These are phyloP conservation scores for Pleurotus citrinopileatus DNA, from an alignment of 768 basidiomycete species.

Conservation along the genomic window DNA sequence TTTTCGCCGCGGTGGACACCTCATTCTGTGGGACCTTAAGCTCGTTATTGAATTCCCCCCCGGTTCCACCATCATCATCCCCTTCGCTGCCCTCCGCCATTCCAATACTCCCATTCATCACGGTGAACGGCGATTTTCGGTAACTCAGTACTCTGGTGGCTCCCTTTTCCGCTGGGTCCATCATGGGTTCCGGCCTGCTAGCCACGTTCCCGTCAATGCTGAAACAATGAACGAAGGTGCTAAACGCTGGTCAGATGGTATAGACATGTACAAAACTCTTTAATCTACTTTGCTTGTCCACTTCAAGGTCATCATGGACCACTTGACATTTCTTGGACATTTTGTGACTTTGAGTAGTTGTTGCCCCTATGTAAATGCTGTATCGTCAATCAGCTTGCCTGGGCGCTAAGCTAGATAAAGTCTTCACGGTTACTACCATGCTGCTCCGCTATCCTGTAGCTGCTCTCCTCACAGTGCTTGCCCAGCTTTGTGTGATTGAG, in stretches of 20 bases:
- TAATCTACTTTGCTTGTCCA: no score
- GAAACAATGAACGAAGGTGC: background rate
- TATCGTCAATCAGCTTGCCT: no score
- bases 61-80: background rate
- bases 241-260: background rate
- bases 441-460: no score
- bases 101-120: background rate
- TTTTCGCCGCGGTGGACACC: background rate
- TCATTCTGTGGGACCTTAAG: background rate
- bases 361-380: no score
- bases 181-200: background rate
- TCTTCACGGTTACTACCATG: no score
- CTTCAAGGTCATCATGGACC: no score
- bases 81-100: background rate
- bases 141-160: background rate
- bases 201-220: background rate
- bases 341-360: no score
- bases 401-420: no score
- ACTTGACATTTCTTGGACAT: no score
- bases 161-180: background rate
- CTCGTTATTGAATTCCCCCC: slow-evolving; percentile 1
- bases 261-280: background rate
- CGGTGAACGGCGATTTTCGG: background rate
- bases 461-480: no score
- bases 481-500: no score